These are phyloP conservation scores for Vanrija humicola DNA, from an alignment of 1,284 basidiomycete genomes.

Conservation along the genomic window DNA sequence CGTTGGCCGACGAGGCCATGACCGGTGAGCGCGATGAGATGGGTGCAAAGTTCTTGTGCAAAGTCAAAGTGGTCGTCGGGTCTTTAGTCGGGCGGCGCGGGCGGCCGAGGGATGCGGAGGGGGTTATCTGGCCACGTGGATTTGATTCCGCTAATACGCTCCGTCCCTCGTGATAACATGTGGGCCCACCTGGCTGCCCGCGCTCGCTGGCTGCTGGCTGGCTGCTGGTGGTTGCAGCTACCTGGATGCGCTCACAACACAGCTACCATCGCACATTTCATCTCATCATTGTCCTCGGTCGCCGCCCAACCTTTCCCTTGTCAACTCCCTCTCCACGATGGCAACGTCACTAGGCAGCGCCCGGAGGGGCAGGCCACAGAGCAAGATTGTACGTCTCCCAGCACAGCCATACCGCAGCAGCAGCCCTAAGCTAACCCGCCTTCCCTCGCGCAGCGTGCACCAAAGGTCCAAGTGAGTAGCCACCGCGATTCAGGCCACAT, in stretches of 20 bases:
- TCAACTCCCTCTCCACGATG: constrained; percentile 20
- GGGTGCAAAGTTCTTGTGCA: background rate
- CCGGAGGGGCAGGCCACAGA: constrained; percentile 34
- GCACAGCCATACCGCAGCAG: constrained; percentile 1
- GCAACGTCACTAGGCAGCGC: constrained; percentile 39
- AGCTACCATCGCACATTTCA: background rate
- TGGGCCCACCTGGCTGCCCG: too few species aligned
- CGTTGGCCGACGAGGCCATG: constrained; percentile 8
- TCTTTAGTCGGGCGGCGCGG: background rate
- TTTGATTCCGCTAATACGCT: too few species aligned
- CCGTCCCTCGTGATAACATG: too few species aligned
- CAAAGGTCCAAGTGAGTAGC: constrained; percentile 24
- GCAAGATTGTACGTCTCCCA: constrained; percentile 31
- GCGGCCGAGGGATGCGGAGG: too few species aligned
- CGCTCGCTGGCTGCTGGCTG: too few species aligned
- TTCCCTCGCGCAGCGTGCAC: constrained; percentile 29
- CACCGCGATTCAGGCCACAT: too few species aligned
- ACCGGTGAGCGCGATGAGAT: too few species aligned
- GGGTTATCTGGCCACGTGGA: too few species aligned
- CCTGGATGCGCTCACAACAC: background rate
- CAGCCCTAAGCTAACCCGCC: constrained; percentile 1
- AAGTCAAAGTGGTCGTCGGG: background rate
- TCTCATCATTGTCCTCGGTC: background rate
- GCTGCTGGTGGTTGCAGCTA: too few species aligned
- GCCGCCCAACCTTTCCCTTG: background rate